Evolutionary conservation across 352 stramenopile species (phyloP), one percentile per base, ranked within the genome.

Genomic region (Plasmopara viticola): DNA sequence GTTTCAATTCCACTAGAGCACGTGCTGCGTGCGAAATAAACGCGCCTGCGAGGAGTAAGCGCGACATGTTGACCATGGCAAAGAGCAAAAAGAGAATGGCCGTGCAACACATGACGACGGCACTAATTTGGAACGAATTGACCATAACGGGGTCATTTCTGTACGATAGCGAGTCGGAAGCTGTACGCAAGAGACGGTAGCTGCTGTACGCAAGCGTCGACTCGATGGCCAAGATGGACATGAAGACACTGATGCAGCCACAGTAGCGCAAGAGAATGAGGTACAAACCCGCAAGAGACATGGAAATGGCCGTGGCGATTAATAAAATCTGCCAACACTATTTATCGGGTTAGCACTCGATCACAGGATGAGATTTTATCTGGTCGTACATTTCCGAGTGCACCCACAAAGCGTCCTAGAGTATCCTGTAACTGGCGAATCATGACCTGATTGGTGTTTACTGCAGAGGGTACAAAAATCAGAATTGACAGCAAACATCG

Each of bases 1-100:
- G 66, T 55, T 83, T 79, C 5, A 93, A 55, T 44, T 93, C 67
- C 8, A 72, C 65, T 12, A 90, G 52, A 10, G 80, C 74, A n/a
- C 68, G 66, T 12, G 78, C 86, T 12, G 77, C 79, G 52, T 88
- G 81, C 2, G 74, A 85, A 56, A 93, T 89, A 60, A 90, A 93
- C 14, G 72, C 77, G 0, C 76, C 82, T 6, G 78, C 82, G 2
- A 93, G 61, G 33, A 93, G 46, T 13, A 90, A 42, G 5, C 79
- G 62, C 0, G 74, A 77, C 46, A 93, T 64, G 58, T 86, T 81
- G 44, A 83, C 60, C 39, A 85, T 55, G 4, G 62, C 75, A 29
- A 87, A 70, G 34, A 90, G 60, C 25, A 83, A 65, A 44, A 89
- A 90, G 5, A 87, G 60, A 34, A 90, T 73, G 2, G 79, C 73